These are phyloP conservation scores for Jackrogersella minutella DNA, from an alignment of 495 filamentous ascomycete genomes.

Conservation along the genomic window DNA sequence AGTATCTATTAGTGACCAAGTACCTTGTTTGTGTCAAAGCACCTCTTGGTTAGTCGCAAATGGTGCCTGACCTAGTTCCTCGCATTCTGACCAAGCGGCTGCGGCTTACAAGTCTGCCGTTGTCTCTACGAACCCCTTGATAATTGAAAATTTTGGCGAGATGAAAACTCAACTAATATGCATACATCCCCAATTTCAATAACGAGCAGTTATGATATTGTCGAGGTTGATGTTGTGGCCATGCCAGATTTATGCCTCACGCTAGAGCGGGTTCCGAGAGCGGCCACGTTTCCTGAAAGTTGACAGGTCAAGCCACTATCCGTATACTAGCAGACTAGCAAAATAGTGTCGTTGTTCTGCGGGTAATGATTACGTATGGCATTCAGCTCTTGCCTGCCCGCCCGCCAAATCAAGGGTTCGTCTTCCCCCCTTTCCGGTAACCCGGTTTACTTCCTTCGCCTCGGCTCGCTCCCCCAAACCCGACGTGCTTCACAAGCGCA, in stretches of 20 bases:
- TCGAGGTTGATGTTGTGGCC: background rate
- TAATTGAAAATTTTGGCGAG: background rate
- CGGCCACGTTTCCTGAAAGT: background rate
- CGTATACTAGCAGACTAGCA: background rate
- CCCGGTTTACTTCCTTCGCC: background rate
- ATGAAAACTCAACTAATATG: background rate
- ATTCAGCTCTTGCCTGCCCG: too few relatives aligned
- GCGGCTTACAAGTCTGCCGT: too few relatives aligned
- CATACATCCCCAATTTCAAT: background rate
- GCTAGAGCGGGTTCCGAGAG: background rate
- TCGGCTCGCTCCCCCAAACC: background rate
- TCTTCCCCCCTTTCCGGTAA: conserved; percentile 1
- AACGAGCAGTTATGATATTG: background rate
- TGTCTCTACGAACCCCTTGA: too few relatives aligned
- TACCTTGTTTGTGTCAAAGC: too few relatives aligned
- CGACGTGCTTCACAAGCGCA: background rate
- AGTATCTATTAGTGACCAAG: too few relatives aligned
- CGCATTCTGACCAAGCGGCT: too few relatives aligned
- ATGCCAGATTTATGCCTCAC: background rate
- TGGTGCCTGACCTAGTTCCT: too few relatives aligned
- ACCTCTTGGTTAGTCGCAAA: too few relatives aligned
- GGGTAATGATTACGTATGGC: background rate
- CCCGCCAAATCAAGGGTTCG: too few relatives aligned
- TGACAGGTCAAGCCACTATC: background rate
- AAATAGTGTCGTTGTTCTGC: background rate